Base-by-base conservation (phyloP, 371 early-diverging fungal species). In the Gilbertella persicaria region DNA sequence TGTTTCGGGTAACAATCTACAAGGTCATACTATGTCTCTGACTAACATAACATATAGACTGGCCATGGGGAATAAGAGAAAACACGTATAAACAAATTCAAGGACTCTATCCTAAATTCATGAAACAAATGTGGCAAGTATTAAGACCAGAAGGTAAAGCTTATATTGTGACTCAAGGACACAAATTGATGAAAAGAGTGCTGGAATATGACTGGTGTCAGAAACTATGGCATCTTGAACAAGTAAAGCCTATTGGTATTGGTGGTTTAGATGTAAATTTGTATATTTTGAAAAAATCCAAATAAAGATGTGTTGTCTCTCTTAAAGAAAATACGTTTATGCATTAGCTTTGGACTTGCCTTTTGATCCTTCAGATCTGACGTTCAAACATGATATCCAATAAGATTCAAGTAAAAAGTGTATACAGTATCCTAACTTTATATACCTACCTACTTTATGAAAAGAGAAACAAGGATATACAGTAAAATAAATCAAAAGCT, bases 1-100 rank as follows among this genome's bases (percentile, higher is more conserved):
- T 41, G 33, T 77, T n/a, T 67, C 73, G 41, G 77, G 77, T 66
- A 63, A 16, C 47, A 35, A 26, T 21, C n/a, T 25, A 16, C 28
- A 17, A 14, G 38, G 21, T 21, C 38, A 14, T 12, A 26, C 14
- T 9, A 17, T 42, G 23, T 17, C 6, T 40, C 20, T 13, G 33
- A n/a, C 24, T 20, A 2, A 20, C 10, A 0, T 45, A 13, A 14
- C 10, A 26, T 37, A 28, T 53, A 73, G 77, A 77, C 44, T 73
- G 71, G 69, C 77, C 77, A 20, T 77, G 77, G 77, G 77, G 77
- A 24, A 19, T 68, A 13, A 62, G 77, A 19, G 77, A 77, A 45
- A 67, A 65, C 5, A 61, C 71, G 0, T 73, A 39, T 55, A 39
- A 49, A 3, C 58, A 63, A 13, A 69, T 73, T 28, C 65, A 69